Base-by-base conservation (phyloP, 768 basidiomycete species). In the Saitozyma sp. region DNA sequence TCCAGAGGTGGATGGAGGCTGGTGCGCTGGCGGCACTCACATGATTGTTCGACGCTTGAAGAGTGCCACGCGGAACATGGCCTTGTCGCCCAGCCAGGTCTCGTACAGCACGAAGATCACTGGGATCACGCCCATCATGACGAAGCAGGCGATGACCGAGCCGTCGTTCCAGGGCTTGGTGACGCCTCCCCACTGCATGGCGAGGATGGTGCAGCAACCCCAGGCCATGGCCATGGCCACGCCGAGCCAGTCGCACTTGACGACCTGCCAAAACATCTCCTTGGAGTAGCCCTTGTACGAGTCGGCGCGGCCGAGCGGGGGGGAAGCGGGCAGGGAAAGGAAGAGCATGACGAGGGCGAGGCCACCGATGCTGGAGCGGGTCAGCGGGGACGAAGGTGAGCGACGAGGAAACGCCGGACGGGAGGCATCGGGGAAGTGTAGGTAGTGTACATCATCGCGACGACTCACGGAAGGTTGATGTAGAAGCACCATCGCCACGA, bases 401-500 rank as follows among this genome's bases (percentile, higher is more conserved):
- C 14, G 10, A 40, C 49, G 46, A 58, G 20, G 29, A 5, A 29
- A 29, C 29, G 5, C 29, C 29, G 29, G 29, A 29, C 29, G 29
- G 29, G 29, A 17, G 29, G n/a, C 16, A 38, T 19, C 3, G 41
- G 17, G 10, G 17, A 19, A 20, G 41, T 52, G 9, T 20, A 7
- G 39, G 13, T 10, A 29, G 2, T 29, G 29, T 29, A 29, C 29
- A 29, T 29, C 2, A 5, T 29, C 29, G 29, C 29, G 29, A 2
- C 29, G 29, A 29, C 29, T 29, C 29, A 43, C 16, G 59, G 74
- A n/a, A 76, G 61, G 63, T 80, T 81, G 59, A 82, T 83, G 74
- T 82, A 83, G 71, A 83, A 84, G 51, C 82, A 68, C 83, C 83
- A 84, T 64, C 83, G 71, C 83, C 83, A 84, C 8, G 77, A 52